Percentiles rank a stretch among this genome's conserved stretches.
These are phyloP conservation scores for Irpex sp. DNA, from an alignment of 1,284 basidiomycete genomes.

Conservation along the genomic window DNA sequence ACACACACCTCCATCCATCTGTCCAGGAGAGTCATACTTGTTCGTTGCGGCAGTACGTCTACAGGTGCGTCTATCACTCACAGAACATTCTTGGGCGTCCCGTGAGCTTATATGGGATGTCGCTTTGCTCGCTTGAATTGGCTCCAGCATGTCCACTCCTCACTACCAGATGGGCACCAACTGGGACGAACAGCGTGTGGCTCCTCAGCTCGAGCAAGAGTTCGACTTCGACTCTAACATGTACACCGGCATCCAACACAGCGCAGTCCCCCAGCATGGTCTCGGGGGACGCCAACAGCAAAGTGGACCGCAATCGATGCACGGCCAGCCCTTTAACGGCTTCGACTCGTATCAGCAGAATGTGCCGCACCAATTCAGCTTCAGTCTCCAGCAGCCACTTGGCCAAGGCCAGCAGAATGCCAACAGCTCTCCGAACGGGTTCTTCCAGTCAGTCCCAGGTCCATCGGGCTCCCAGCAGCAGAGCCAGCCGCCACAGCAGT, in stretches of 20 bases:
- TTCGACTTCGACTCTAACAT: constrained; percentile 20
- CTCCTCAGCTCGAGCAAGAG: constrained; percentile 25
- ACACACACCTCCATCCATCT: background rate
- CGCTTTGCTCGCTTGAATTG: constrained; percentile 28
- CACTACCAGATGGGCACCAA: constrained; percentile 26
- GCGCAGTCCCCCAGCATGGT: constrained; percentile 5
- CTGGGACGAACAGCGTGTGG: constrained; percentile 17
- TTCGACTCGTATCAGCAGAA: constrained; percentile 12
- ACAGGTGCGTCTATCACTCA: background rate
- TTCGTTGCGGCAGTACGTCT: background rate
- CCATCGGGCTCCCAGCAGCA: background rate
- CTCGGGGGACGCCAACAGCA: constrained; percentile 9
- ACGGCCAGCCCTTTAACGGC: constrained; percentile 5
- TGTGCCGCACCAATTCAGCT: constrained; percentile 9
- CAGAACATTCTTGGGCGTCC: background rate
- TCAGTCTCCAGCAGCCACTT: constrained; percentile 4
- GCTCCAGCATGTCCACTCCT: constrained; percentile 31
- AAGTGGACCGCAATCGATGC: constrained; percentile 6
- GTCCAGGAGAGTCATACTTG: background rate
- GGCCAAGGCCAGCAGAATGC: background rate
- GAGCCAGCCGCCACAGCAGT: constrained; percentile 1
- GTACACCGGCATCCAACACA: constrained; percentile 18
- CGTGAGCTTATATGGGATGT: constrained; percentile 1
- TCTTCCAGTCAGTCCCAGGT: background rate
- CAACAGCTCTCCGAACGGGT: background rate